Evolutionary conservation across 371 early-diverging fungal genomes (phyloP), one percentile per base, ranked within the genome.

Genomic region (Amoeboaphelidium protococcarum): DNA sequence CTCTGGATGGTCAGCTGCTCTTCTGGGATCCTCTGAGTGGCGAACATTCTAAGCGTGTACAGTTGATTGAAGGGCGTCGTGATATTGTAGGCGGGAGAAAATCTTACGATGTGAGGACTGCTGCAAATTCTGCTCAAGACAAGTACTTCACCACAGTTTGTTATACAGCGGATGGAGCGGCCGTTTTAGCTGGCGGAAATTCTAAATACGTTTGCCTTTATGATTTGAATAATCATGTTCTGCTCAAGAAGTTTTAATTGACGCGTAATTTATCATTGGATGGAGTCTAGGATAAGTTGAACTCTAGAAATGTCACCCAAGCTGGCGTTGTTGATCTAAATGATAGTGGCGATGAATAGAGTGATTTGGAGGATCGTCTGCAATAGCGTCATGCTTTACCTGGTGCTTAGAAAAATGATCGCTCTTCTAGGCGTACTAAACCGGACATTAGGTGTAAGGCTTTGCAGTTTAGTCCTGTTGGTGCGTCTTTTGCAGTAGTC

Each of bases 151-250:
- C 72, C 50, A 76, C 84, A 12, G 48, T 96, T 12, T 80, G 80
- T 64, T 96, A 91, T 57, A 87, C 86, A 0, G 80, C 86, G 13
- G 97, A 96, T 55, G 94, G 97, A 10, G 59, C 74, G 3, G 71
- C 76, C 26, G 61, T 96, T 23, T 65, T 96, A 52, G 91, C 81
- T 41, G 90, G 92, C 22, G 94, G 97, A 25, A 82, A 79, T 57
- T 78, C 80, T 58, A 86, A 83, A 58, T 87, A 75, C 58, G 80
- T 96, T 10, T 92, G 94, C 61, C 72, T 96, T 46, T 96, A 94
- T 58, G 85, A 94, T 58, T 67, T 82, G 10, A 62, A 63, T 26
- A 69, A 72, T 24, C 58, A 62, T 6, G 67, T 78, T 10, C 66
- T 96, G 26, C 62, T 96, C 54, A 79, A 78, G 53, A 78, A 80